Evolutionary conservation across 129 eudicot genomes (phyloP), one percentile per base, ranked within the genome.

Genomic region (Gnaphalium uliginosum): DNA sequence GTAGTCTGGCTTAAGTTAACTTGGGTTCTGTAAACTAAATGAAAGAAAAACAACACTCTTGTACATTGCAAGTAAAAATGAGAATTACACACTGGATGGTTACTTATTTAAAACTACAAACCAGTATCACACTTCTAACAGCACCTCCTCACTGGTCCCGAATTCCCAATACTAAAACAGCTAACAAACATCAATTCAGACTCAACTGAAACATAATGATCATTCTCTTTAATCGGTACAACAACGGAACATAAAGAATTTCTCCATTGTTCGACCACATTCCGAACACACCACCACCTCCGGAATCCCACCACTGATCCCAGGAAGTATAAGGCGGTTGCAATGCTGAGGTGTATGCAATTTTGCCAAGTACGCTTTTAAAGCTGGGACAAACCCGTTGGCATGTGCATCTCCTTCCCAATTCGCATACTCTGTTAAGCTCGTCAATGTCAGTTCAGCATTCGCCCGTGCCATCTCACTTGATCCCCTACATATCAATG

Each of bases 191-290:
- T 46, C n/a, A 56, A 39, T 30, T 58, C 4, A 72, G 53, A 73
- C 62, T 56, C 69, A 67, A 73, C 30, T 14, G 32, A 50, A 73
- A 46, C 70, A 80, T 50, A 56, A 19, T 5, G 27, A 56, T 15
- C 70, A 59, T 18, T 22, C 60, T 18, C 24, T 66, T 81, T 76
- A 88, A 46, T 90, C 96, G 4, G 80, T 77, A 77, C 99, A 94
- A 73, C 99, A 94, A 13, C 96, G 93, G 32, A 87, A 94, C 96
- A 90, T 91, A 74, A 83, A 76, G 75, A 77, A 94, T 86, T 85
- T 91, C 87, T 94, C 97, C 99, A 94, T 94, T 0, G 83, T 66
- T 19, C 76, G 78, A 18, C 89, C 90, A 85, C 99, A 94, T 79
- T 94, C 97, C 0, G 97, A 85, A 68, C 99, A 94, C 0, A 84